Evolutionary conservation across 2,329 filamentous ascomycete genomes (phyloP), one percentile per base, ranked within the genome.

Genomic region (Ilyonectria mors-panacis): DNA sequence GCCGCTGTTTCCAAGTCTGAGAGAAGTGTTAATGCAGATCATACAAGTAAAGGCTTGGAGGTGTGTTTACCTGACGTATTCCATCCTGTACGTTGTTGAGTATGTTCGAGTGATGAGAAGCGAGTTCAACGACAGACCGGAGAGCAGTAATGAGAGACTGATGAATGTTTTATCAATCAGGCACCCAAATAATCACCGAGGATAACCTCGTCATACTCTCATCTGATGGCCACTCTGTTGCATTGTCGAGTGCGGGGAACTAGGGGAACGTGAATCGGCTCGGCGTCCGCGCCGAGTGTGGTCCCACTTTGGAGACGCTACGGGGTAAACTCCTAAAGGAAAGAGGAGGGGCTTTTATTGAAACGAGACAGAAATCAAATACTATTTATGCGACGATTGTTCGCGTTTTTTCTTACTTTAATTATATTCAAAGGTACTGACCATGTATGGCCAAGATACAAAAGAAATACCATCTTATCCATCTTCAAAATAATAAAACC

Each of bases 1-100:
- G 33, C 83, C 83, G 17, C 78, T 82, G 33, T 73, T 79, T 5
- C 83, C 83, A 5, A 85, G 79, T 64, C 80, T 79, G 26, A 3
- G 4, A 15, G 1, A 13, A 33, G 6, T 45, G 48, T 60, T 15
- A 65, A 42, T 19, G 5, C 3, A 50, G 9, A 15, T 50, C 2
- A 21, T 13, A n/a, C 9, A 21, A 7, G 28, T 39, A 9, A 15
- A 35, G 30, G n/a, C 2, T 28, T 51, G 9, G 19, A 2, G 17
- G 15, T 28, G 26, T 35, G 6, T 12, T 21, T 15, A 35, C 50
- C 50, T 37, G 15, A 35, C 30, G n/a, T 53, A 53, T 35, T 53
- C 50, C 50, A 53, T 53, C 28, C 35, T 35, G 10, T 21, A 19
- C 7, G 50, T 35, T 15, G 9, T 51, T 37, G 12, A 6, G 50